Evolutionary conservation across 768 basidiomycete genomes (phyloP).

Genomic region (Hygrocybe punicea): DNA sequence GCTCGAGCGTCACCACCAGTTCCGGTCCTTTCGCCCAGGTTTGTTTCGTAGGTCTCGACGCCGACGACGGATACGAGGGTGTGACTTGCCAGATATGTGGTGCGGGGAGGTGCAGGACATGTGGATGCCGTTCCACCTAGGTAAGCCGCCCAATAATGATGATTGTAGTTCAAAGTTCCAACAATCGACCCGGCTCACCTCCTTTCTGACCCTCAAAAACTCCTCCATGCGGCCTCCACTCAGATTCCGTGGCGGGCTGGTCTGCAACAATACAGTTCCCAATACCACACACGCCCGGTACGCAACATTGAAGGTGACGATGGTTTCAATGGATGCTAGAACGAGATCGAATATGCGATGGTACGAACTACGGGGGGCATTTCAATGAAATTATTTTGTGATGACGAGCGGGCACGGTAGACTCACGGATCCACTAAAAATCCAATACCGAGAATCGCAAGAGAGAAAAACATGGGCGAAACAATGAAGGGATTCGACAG

Average conservation of each 20-base stretch:
- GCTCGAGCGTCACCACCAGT: constrained; percentile 74
- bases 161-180: background rate
- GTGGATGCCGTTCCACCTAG: constrained; percentile 80
- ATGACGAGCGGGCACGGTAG: background rate
- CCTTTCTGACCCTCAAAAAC: constrained; percentile 76
- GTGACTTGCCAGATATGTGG: constrained; percentile 89
- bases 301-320: constrained; percentile 77
- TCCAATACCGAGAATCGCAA: constrained; percentile 50
- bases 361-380: constrained; percentile 38
- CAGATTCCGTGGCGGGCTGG: constrained; percentile 66
- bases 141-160: background rate
- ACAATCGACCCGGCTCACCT: constrained; percentile 54
- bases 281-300: constrained; percentile 82
- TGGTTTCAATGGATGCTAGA: constrained; percentile 73
- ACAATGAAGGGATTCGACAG: constrained; percentile 74
- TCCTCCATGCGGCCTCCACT: constrained; percentile 71
- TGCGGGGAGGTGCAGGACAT: constrained; percentile 76
- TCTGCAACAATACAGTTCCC: constrained; percentile 85
- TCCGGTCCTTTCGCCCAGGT: constrained; percentile 4
- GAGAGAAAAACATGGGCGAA: constrained; percentile 57
- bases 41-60: background rate
- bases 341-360: constrained; percentile 78
- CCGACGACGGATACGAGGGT: constrained; percentile 35
- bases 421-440: constrained; percentile 56
- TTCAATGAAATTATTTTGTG: background rate